Conservation (phyloP, 192 early-diverging fungal species). For the Linnemannia hyalina region DNA sequence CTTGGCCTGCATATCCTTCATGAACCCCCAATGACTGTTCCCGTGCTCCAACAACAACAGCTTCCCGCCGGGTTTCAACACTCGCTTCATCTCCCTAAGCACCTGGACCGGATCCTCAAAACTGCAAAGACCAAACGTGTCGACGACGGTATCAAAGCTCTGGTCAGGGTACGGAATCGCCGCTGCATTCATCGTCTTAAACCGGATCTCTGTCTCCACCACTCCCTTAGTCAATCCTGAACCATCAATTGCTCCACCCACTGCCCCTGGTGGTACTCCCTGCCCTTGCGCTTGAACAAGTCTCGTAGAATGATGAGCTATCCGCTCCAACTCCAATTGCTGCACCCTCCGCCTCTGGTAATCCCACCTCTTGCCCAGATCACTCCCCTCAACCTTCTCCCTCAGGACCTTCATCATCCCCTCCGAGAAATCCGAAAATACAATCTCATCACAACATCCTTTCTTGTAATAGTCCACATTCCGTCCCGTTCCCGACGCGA, state of each 20-base stretch:
- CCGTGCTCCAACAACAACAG: constrained; percentile 49
- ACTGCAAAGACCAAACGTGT: constrained; percentile 52
- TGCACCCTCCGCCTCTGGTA: constrained; percentile 43
- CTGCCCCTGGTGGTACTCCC: not conserved
- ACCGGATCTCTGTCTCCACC: constrained; percentile 43
- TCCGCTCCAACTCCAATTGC: constrained; percentile 48
- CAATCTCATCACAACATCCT: constrained; percentile 49
- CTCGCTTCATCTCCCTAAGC: constrained; percentile 50
- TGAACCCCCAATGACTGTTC: constrained; percentile 44
- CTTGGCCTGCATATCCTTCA: constrained; percentile 55
- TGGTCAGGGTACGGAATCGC: constrained; percentile 46
- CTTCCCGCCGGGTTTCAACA: constrained; percentile 29
- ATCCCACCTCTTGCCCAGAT: constrained; percentile 47
- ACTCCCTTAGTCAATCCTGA: not conserved
- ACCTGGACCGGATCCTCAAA: constrained; percentile 52
- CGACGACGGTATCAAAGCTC: constrained; percentile 50
- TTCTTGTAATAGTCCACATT: constrained; percentile 51
- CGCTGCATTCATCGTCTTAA: constrained; percentile 50
- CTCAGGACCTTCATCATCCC: constrained; percentile 54
- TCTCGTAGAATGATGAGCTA: constrained; percentile 3
- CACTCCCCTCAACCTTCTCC: constrained; percentile 35
- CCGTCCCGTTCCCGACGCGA: constrained; percentile 47
- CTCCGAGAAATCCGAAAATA: constrained; percentile 53
- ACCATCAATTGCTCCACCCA: not conserved
- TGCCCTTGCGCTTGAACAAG: not conserved